Conservation (phyloP, 108 stramenopile species). For the Conticribra guillardii region DNA sequence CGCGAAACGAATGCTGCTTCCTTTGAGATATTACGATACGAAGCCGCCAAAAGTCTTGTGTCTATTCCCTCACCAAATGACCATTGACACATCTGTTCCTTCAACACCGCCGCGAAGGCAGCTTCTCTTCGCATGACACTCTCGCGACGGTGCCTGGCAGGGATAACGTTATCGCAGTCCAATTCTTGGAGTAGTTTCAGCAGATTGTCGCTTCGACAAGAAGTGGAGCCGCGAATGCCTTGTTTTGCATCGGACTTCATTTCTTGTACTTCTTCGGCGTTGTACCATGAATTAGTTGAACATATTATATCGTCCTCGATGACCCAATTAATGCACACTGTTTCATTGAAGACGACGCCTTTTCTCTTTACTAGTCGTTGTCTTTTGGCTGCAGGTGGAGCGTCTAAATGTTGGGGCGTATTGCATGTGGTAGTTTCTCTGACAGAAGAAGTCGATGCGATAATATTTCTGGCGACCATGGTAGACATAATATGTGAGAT, state of each 20-base stretch:
- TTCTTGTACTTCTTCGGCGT: background rate
- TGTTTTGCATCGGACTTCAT: background rate
- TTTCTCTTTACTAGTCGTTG: background rate
- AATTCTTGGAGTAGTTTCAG: background rate
- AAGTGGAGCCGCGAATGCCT: background rate
- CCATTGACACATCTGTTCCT: background rate
- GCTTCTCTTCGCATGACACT: background rate
- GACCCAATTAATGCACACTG: background rate
- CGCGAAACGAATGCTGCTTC: background rate
- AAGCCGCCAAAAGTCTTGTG: background rate
- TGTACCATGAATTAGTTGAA: background rate
- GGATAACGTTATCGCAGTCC: background rate
- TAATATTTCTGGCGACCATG: too few relatives aligned
- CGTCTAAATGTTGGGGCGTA: too few relatives aligned
- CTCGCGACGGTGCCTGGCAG: background rate
- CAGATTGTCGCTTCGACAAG: background rate
- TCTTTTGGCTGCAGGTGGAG: too few relatives aligned
- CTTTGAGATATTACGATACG: background rate
- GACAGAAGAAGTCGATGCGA: too few relatives aligned
- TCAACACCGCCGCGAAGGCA: background rate
- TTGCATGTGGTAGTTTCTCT: too few relatives aligned
- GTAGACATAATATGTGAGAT: too few relatives aligned
- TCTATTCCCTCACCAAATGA: background rate
- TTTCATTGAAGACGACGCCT: background rate
- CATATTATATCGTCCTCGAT: background rate